Evolutionary conservation across 495 filamentous ascomycete species (phyloP).

Genomic region (Bombardia bombarda): DNA sequence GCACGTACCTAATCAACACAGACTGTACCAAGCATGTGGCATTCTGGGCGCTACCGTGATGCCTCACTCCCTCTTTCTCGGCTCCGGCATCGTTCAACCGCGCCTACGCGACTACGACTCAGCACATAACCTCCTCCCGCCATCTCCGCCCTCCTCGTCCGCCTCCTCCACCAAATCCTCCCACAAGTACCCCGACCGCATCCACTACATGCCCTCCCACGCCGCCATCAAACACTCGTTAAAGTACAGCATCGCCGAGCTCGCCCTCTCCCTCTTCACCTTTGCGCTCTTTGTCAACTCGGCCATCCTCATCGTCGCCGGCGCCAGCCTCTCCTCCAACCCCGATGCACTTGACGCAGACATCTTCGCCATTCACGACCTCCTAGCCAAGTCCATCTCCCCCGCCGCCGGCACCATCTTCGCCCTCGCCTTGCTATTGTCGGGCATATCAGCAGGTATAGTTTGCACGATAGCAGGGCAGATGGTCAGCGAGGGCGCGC

Average conservation of each 20-base stretch:
- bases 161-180: conserved; percentile 16
- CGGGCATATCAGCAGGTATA: conserved; percentile 46
- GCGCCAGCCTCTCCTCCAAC: conserved; percentile 63
- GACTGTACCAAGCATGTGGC: conserved; percentile 79
- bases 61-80: conserved; percentile 86
- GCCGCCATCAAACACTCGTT: conserved; percentile 71
- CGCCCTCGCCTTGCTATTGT: conserved; percentile 46
- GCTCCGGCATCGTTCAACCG: conserved; percentile 80
- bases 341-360: conserved; percentile 54
- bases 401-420: conserved; percentile 59
- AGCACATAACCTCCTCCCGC: conserved; percentile 46
- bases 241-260: conserved; percentile 70
- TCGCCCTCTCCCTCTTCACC: conserved; percentile 72
- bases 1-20: not conserved
- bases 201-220: conserved; percentile 68
- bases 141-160: conserved; percentile 13
- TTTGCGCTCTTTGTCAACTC: conserved; percentile 94
- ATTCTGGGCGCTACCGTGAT: conserved; percentile 92
- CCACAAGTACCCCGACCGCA: conserved; percentile 30
- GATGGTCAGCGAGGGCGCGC: conserved; percentile 51
- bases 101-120: conserved; percentile 73
- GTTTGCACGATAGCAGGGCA: conserved; percentile 54
- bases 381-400: conserved; percentile 61
- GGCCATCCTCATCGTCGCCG: conserved; percentile 83
- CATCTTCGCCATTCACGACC: conserved; percentile 74